phyloP scores from a whole-genome alignment of 2,329 filamentous ascomycete species.

The Colletotrichum melonis region DNA sequence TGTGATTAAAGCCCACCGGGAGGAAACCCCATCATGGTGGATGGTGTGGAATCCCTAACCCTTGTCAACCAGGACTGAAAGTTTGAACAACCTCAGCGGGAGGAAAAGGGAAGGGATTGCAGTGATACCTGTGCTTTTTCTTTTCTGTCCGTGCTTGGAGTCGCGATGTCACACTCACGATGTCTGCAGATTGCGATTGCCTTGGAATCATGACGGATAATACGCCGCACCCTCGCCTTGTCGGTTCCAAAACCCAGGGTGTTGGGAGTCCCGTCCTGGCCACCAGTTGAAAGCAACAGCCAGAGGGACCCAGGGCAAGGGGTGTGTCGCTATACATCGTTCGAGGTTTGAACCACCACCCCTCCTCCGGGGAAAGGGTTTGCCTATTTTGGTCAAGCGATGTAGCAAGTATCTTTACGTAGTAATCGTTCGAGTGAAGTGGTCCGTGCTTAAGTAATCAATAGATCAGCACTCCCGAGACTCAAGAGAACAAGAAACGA shows the following conservation, averaged over 20 bases:
- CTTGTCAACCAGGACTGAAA: neutral
- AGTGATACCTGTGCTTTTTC: neutral
- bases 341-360: neutral
- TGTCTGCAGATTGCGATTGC: neutral
- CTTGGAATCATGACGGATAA: neutral
- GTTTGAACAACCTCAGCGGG: neutral
- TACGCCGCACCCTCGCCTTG: neutral
- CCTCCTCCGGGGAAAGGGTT: neutral
- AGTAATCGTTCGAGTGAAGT: neutral
- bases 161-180: neutral
- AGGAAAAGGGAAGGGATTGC: neutral
- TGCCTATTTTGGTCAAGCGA: neutral
- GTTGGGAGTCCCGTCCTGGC: neutral
- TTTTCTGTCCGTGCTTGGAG: neutral
- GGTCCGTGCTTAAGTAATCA: neutral
- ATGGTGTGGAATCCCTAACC: neutral
- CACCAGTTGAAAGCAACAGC: neutral
- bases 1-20: neutral
- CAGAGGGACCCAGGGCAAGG: neutral
- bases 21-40: no score
- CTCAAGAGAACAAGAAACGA: no score
- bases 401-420: neutral
- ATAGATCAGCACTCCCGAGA: neutral
- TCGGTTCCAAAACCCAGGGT: neutral
- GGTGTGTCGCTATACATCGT: neutral